Conservation (phyloP, 495 filamentous ascomycete genomes). For the Xanthoparmelia taractica region DNA sequence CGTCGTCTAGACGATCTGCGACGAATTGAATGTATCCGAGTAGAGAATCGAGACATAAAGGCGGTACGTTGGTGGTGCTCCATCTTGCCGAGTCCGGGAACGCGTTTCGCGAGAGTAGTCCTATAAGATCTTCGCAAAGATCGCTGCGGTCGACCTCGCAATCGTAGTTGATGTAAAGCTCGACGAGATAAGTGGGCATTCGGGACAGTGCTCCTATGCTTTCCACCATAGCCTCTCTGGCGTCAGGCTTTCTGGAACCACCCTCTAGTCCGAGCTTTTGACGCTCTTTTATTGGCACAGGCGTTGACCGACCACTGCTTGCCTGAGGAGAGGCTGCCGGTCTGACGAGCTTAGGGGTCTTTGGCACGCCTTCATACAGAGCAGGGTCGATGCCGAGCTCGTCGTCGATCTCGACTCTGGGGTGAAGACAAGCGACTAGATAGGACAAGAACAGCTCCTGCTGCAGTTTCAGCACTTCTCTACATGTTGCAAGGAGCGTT, state of each 20-base stretch:
- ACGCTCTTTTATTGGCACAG: conserved; percentile 86
- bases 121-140: conserved; percentile 91
- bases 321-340: conserved; percentile 62
- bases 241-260: conserved; percentile 82
- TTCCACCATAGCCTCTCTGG: conserved; percentile 97
- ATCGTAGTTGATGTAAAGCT: conserved; percentile 97
- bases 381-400: conserved; percentile 86
- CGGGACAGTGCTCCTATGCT: conserved; percentile 83
- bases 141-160: conserved; percentile 89
- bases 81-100: conserved; percentile 97
- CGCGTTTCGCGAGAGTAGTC: conserved; percentile 83
- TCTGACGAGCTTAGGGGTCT: conserved; percentile 78
- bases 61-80: conserved; percentile 98
- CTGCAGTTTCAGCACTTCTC: conserved; percentile 88
- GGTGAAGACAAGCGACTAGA: conserved; percentile 86
- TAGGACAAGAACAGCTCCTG: conserved; percentile 97
- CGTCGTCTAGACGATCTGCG: conserved; percentile 72
- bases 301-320: conserved; percentile 78
- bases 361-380: conserved; percentile 88
- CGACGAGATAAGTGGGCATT: conserved; percentile 88
- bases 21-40: conserved; percentile 87
- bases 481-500: conserved; percentile 83
- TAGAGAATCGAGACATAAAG: conserved; percentile 85
- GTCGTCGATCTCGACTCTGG: conserved; percentile 80
- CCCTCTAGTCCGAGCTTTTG: conserved; percentile 92